Conservation (phyloP, 768 basidiomycete species). For the Leccinum subtestaceum region DNA sequence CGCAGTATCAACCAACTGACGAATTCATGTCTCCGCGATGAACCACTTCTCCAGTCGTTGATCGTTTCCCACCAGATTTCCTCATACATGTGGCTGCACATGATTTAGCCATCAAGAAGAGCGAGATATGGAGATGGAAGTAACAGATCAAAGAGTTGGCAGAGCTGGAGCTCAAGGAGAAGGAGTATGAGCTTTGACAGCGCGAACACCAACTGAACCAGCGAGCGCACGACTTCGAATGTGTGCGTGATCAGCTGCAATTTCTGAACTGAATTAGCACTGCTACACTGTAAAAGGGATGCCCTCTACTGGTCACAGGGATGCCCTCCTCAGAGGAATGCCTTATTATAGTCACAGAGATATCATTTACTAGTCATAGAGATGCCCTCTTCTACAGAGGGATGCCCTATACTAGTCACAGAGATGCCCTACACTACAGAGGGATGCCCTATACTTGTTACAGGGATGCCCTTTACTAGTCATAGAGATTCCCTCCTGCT, state of each 20-base stretch:
- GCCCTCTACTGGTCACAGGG: too few relatives aligned
- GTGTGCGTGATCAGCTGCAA: slow-evolving; percentile 42
- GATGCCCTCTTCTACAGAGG: too few relatives aligned
- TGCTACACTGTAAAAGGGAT: too few relatives aligned
- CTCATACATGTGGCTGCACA: neutral
- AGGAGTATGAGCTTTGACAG: slow-evolving; percentile 50
- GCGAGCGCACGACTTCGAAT: slow-evolving; percentile 53
- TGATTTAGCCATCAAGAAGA: slow-evolving; percentile 19
- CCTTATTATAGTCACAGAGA: too few relatives aligned
- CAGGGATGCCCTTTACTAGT: too few relatives aligned
- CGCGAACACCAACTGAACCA: slow-evolving; percentile 55
- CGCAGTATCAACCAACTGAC: slow-evolving; percentile 53
- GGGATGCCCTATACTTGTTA: too few relatives aligned
- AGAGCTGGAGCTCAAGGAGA: slow-evolving; percentile 52
- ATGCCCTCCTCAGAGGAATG: too few relatives aligned
- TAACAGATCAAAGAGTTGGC: slow-evolving; percentile 49
- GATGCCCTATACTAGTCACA: too few relatives aligned
- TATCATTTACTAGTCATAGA: too few relatives aligned
- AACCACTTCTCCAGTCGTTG: slow-evolving; percentile 29
- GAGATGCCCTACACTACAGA: too few relatives aligned
- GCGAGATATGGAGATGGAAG: slow-evolving; percentile 32
- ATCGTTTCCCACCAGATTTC: too few relatives aligned
- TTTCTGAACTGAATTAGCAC: slow-evolving; percentile 16
- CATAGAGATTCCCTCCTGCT: too few relatives aligned
- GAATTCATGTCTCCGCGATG: slow-evolving; percentile 41